A percentile compares a stretch with the other conserved stretches of the same genome.
phyloP scores from a whole-genome alignment of 2,329 filamentous ascomycete genomes.

The Aaosphaeria arxii region DNA sequence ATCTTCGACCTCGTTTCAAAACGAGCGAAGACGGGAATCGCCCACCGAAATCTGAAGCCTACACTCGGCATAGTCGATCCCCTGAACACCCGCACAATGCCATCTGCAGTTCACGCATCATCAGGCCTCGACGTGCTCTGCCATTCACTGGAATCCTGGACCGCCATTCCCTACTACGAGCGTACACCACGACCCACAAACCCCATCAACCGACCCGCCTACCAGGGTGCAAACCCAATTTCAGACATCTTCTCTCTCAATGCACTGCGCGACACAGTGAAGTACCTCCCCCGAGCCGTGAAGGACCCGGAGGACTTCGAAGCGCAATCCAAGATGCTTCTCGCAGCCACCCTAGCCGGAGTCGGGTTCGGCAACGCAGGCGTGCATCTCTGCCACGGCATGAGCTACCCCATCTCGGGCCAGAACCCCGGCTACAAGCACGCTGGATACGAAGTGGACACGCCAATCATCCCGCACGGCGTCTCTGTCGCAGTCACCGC shows the following conservation, averaged over 20 bases:
- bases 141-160: slow-evolving; percentile 95
- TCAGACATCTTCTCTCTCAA: slow-evolving; percentile 94
- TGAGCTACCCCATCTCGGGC: slow-evolving; percentile 96
- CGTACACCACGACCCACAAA: slow-evolving; percentile 80
- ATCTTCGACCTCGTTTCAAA: slow-evolving; percentile 94
- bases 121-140: slow-evolving; percentile 94
- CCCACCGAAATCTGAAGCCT: slow-evolving; percentile 92
- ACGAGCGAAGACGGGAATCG: slow-evolving; percentile 91
- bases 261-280: slow-evolving; percentile 77
- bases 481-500: slow-evolving; percentile 93
- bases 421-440: slow-evolving; percentile 93
- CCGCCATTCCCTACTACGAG: slow-evolving; percentile 90
- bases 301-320: slow-evolving; percentile 86
- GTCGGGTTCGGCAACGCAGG: slow-evolving; percentile 98
- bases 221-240: slow-evolving; percentile 96
- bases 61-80: slow-evolving; percentile 85
- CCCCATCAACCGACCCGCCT: slow-evolving; percentile 86
- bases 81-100: slow-evolving; percentile 94
- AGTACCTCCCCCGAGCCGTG: slow-evolving; percentile 87
- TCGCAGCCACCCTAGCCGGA: slow-evolving; percentile 89
- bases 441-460: slow-evolving; percentile 73
- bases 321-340: slow-evolving; percentile 91
- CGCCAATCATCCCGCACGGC: slow-evolving; percentile 88
- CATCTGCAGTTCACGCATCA: slow-evolving; percentile 83
- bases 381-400: slow-evolving; percentile 85